Evolutionary conservation across 495 filamentous ascomycete genomes (phyloP).

Genomic region (Xylaria acuta): DNA sequence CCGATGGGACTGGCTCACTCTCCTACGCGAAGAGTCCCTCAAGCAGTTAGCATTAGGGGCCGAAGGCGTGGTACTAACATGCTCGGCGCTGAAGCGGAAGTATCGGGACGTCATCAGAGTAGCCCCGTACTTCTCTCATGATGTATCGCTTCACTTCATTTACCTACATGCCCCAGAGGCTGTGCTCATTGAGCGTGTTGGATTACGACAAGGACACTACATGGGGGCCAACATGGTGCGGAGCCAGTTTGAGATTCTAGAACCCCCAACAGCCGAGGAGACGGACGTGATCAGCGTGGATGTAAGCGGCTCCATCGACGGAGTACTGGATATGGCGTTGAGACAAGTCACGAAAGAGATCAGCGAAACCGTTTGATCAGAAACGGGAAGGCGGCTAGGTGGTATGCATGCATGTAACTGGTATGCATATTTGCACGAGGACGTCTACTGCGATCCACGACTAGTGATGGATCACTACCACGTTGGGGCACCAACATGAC

Average conservation of each 20-base stretch:
- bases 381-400: not conserved
- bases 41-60: conserved; percentile 61
- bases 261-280: conserved; percentile 79
- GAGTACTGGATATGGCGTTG: conserved; percentile 71
- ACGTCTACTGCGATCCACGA: conserved; percentile 15
- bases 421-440: conserved; percentile 15
- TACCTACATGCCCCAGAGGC: conserved; percentile 83
- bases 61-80: conserved; percentile 89
- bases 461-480: conserved; percentile 20
- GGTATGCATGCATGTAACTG: conserved; percentile 18
- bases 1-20: conserved; percentile 97
- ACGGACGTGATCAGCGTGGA: conserved; percentile 85
- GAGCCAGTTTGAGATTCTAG: conserved; percentile 84
- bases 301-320: conserved; percentile 67
- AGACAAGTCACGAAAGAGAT: conserved; percentile 56
- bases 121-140: conserved; percentile 77
- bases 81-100: conserved; percentile 93
- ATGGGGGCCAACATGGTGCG: conserved; percentile 99
- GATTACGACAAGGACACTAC: conserved; percentile 79
- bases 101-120: conserved; percentile 97
- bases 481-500: conserved; percentile 8
- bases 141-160: conserved; percentile 87
- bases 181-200: conserved; percentile 75
- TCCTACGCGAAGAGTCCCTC: conserved; percentile 81
- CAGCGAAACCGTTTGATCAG: conserved; percentile 31